Evolutionary conservation across 2,329 filamentous ascomycete species (phyloP).

Genomic region (Epichloe scottii): DNA sequence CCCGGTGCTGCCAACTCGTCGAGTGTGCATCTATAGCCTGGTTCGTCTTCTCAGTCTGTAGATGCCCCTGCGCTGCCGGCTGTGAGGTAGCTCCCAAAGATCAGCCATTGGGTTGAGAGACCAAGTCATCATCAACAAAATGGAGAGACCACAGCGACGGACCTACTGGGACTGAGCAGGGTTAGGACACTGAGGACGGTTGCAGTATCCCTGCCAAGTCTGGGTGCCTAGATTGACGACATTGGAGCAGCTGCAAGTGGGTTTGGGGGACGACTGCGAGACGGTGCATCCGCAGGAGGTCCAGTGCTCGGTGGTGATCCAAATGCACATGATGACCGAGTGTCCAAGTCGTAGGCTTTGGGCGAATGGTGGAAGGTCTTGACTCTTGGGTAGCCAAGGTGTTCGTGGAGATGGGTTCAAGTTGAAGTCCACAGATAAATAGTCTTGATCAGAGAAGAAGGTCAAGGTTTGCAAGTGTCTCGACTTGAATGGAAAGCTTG

Average conservation of each 20-base stretch:
- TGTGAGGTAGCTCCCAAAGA: neutral
- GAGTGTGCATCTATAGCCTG: constrained; percentile 13
- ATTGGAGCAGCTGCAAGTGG: constrained; percentile 17
- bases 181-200: constrained; percentile 19
- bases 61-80: neutral
- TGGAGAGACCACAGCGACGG: neutral
- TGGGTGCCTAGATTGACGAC: constrained; percentile 17
- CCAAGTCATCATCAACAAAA: neutral
- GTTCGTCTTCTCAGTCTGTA: constrained; percentile 7
- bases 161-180: constrained; percentile 10
- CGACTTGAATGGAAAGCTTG: neutral
- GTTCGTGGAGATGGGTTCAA: neutral
- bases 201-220: constrained; percentile 21
- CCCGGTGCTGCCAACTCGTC: constrained; percentile 3
- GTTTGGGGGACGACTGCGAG: constrained; percentile 13
- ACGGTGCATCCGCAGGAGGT: constrained; percentile 20
- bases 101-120: neutral
- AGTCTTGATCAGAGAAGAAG: neutral
- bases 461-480: neutral
- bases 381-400: neutral
- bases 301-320: constrained; percentile 20
- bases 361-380: neutral
- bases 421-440: neutral
- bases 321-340: constrained; percentile 21
- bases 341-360: neutral